phyloP scores from a whole-genome alignment of 495 filamentous ascomycete genomes.

The Penicillium steckii region DNA sequence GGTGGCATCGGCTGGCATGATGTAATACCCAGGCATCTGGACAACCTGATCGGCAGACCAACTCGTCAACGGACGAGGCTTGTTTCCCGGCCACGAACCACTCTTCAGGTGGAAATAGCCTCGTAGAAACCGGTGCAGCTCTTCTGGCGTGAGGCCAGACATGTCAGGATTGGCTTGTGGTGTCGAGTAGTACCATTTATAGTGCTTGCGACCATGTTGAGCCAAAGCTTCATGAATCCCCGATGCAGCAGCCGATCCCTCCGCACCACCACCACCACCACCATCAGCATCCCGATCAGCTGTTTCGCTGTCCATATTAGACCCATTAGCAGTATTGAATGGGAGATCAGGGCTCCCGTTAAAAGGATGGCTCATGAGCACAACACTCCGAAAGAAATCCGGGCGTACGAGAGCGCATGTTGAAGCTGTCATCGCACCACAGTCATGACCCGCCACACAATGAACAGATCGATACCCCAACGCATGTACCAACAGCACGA shows the following conservation, averaged over 20 bases:
- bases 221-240: constrained; percentile 55
- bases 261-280: constrained; percentile 24
- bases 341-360: constrained; percentile 48
- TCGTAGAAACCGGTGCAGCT: constrained; percentile 57
- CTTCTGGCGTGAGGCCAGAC: constrained; percentile 45
- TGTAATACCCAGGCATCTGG: constrained; percentile 65
- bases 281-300: constrained; percentile 10
- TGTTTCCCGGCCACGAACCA: constrained; percentile 56
- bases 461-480: constrained; percentile 56
- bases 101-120: constrained; percentile 70
- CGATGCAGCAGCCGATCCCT: constrained; percentile 24
- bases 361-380: constrained; percentile 59
- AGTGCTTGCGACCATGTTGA: constrained; percentile 57
- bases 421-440: constrained; percentile 57
- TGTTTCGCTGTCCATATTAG: constrained; percentile 20
- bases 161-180: constrained; percentile 55
- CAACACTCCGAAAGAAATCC: constrained; percentile 58
- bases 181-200: constrained; percentile 69
- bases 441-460: constrained; percentile 69
- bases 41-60: constrained; percentile 57
- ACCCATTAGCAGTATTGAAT: constrained; percentile 45
- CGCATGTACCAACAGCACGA: constrained; percentile 57
- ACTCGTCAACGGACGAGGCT: constrained; percentile 47
- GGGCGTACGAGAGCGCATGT: constrained; percentile 61
- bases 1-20: constrained; percentile 56